Evolutionary conservation across 139 green algal species (phyloP), one percentile per base, ranked within the genome.

Genomic region (Chlorella sp.): DNA sequence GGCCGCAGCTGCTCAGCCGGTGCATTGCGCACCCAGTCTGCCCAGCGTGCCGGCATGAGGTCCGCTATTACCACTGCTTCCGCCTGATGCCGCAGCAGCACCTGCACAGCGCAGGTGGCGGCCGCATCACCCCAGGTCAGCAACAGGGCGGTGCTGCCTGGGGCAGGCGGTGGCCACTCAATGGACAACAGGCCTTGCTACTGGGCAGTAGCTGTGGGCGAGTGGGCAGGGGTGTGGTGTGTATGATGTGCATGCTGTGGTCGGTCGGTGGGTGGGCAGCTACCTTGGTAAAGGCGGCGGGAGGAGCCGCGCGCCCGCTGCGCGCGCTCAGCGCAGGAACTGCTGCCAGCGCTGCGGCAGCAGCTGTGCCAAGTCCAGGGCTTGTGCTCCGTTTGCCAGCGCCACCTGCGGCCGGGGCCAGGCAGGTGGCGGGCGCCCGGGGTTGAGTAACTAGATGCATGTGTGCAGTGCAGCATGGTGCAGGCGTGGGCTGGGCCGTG

Each of bases 321-420:
- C 36, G 67, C 3, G 1, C 28, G 26, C 30, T 47, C 44, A 69
- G 51, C 68, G 39, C 93, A 98, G 95, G 86, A 98, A 98, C 34
- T 92, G 87, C 13, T 89, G 88, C 96, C 96, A 98, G 81, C 94
- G 89, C 62, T 90, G 78, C 0, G 95, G 96, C 93, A 98, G 94
- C 68, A 98, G 85, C 71, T 94, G 93, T 38, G 94, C 94, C 70
- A 98, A 82, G 17, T 94, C 91, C 5, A 98, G 88, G 13, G 94
- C 88, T 60, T 92, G 87, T 26, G 84, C 81, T 28, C 86, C 83
- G 18, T 69, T 41, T 71, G 87, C 65, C 34, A 97, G 88, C 34
- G 92, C 91, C 30, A 89, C 86, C 86, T 89, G 69, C 38, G 41
- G 47, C 12, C 18, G 28, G 28, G 64, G 64, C 51, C 16, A 47